Conservation (phyloP, 179 eudicot genomes). For the Actinidia chinensis region DNA sequence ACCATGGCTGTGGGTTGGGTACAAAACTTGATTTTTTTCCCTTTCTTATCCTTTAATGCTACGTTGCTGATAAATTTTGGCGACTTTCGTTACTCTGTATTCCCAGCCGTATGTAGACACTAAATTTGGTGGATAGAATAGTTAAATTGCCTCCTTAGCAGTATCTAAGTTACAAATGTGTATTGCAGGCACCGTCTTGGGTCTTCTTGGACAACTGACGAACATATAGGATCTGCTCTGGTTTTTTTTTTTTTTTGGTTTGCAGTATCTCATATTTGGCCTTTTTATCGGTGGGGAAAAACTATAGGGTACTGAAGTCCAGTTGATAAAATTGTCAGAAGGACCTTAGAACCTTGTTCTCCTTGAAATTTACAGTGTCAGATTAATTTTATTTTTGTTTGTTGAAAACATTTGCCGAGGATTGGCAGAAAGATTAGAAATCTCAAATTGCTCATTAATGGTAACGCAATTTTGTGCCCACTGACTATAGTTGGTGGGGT, state of each 20-base stretch:
- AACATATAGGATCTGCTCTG: conserved; percentile 21
- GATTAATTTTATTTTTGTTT: neutral
- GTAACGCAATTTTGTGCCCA: conserved; percentile 1
- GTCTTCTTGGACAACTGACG: conserved; percentile 12
- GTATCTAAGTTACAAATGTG: conserved; percentile 26
- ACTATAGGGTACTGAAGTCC: conserved; percentile 17
- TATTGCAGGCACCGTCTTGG: conserved; percentile 32
- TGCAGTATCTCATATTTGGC: conserved; percentile 18
- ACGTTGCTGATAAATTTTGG: neutral
- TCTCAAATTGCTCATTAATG: neutral
- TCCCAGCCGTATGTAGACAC: conserved; percentile 12
- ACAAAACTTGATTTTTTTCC: neutral
- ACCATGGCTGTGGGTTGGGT: neutral
- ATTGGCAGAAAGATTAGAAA: conserved; percentile 1
- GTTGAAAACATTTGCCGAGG: conserved; percentile 5
- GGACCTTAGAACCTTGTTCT: neutral
- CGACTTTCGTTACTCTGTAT: neutral
- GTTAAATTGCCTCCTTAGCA: conserved; percentile 19
- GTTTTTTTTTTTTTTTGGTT: too few species aligned
- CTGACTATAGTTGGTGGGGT: conserved; percentile 7
- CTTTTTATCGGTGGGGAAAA: conserved; percentile 18
- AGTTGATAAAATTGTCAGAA: neutral
- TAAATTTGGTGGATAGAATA: conserved; percentile 19
- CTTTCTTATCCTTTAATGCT: neutral
- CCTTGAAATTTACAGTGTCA: conserved; percentile 5